Conservation (phyloP, 495 filamentous ascomycete species). For the Aspergillus nanangensis region DNA sequence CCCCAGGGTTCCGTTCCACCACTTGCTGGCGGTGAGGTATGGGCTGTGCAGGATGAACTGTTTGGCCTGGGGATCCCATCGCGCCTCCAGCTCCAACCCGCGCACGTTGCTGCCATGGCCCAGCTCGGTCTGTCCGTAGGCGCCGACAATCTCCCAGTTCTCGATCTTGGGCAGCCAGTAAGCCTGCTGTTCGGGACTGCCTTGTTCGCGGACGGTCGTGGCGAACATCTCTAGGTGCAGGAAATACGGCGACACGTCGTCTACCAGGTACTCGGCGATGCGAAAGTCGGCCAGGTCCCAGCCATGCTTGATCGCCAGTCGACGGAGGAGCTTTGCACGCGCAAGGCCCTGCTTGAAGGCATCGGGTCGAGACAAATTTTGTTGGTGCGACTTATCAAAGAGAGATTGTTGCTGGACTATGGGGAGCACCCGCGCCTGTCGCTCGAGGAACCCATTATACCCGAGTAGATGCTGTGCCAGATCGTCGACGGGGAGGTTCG, state of each 20-base stretch:
- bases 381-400: slow-evolving; percentile 37
- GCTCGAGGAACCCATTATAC: slow-evolving; percentile 32
- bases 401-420: slow-evolving; percentile 34
- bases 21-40: slow-evolving; percentile 44
- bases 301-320: slow-evolving; percentile 30
- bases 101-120: slow-evolving; percentile 47
- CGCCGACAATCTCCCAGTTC: slow-evolving; percentile 39
- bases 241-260: slow-evolving; percentile 14
- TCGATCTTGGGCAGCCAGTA: slow-evolving; percentile 44
- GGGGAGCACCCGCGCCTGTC: slow-evolving; percentile 35
- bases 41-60: slow-evolving; percentile 46
- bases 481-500: slow-evolving; percentile 30
- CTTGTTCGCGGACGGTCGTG: slow-evolving; percentile 42
- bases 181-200: slow-evolving; percentile 33
- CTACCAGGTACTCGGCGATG: slow-evolving; percentile 43
- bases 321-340: slow-evolving; percentile 40
- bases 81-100: slow-evolving; percentile 41
- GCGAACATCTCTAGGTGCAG: slow-evolving; percentile 30
- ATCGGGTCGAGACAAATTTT: slow-evolving; percentile 41
- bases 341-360: slow-evolving; percentile 44
- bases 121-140: slow-evolving; percentile 44
- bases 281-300: slow-evolving; percentile 39
- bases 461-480: slow-evolving; percentile 36
- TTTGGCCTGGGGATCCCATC: slow-evolving; percentile 33
- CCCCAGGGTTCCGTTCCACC: slow-evolving; percentile 48